phyloP scores from a whole-genome alignment of 75 land plant species.

The Picea glauca region DNA sequence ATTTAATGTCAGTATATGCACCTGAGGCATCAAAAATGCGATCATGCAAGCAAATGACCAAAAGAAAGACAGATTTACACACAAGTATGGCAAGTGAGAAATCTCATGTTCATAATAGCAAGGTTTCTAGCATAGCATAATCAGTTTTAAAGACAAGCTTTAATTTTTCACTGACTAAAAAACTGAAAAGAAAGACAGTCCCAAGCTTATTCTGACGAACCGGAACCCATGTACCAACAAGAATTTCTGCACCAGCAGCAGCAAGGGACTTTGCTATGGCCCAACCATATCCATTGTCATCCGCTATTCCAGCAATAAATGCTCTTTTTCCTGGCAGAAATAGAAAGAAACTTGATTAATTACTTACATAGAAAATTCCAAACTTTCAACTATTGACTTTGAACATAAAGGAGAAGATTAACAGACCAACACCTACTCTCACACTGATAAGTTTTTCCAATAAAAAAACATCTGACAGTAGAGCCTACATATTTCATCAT shows the following conservation, averaged over 20 bases:
- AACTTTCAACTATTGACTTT: too few relatives aligned
- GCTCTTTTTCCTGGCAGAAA: constrained; percentile 85
- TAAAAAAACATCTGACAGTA: too few relatives aligned
- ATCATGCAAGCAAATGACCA: neutral
- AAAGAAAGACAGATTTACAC: neutral
- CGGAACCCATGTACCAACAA: constrained; percentile 98
- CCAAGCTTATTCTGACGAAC: constrained; percentile 34
- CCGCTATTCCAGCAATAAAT: constrained; percentile 98
- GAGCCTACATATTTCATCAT: too few relatives aligned
- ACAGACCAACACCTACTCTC: too few relatives aligned
- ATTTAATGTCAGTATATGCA: neutral
- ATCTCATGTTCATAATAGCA: neutral
- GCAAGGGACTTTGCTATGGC: constrained; percentile 97
- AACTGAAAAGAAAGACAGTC: neutral
- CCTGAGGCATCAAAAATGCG: neutral
- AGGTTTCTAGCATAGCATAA: constrained; percentile 2
- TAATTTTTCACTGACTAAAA: neutral
- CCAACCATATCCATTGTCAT: constrained; percentile 99
- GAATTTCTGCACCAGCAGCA: constrained; percentile 98
- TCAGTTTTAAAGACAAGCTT: neutral
- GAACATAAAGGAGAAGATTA: too few relatives aligned
- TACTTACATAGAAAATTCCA: too few relatives aligned
- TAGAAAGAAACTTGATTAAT: neutral
- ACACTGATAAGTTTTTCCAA: too few relatives aligned
- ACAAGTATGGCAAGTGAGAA: neutral